phyloP scores from a whole-genome alignment of 148 eudicot species.

The Silene latifolia region DNA sequence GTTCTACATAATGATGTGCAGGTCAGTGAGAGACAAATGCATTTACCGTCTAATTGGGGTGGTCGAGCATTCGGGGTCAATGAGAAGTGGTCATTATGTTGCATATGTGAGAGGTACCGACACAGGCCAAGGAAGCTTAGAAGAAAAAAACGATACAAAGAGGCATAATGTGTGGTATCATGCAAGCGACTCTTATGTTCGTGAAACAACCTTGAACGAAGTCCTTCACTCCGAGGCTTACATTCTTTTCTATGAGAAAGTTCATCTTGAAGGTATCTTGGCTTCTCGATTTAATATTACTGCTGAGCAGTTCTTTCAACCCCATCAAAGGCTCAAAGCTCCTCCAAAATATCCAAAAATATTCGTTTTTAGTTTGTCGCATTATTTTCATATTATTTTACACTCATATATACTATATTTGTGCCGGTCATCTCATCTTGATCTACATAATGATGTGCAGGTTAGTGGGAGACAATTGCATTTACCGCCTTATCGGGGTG shows the following conservation, averaged over 20 bases:
- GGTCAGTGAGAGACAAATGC: slow-evolving; percentile 43
- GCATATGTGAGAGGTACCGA: slow-evolving; percentile 68
- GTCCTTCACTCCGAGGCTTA: slow-evolving; percentile 81
- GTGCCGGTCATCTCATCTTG: neutral
- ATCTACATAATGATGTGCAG: slow-evolving; percentile 31
- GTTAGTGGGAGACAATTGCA: slow-evolving; percentile 37
- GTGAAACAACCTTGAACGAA: slow-evolving; percentile 59
- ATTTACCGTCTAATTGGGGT: slow-evolving; percentile 66
- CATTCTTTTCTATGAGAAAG: slow-evolving; percentile 69
- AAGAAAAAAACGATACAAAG: slow-evolving; percentile 25
- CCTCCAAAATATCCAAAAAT: slow-evolving; percentile 9
- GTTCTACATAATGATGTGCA: slow-evolving; percentile 24
- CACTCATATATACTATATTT: neutral
- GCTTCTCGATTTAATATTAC: neutral
- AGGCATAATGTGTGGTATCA: slow-evolving; percentile 57
- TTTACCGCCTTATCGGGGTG: slow-evolving; percentile 66
- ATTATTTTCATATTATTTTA: too few species aligned
- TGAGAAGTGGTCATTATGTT: slow-evolving; percentile 90
- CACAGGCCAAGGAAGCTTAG: slow-evolving; percentile 23
- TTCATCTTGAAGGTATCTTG: slow-evolving; percentile 32
- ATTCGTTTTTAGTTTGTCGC: neutral
- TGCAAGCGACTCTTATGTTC: slow-evolving; percentile 66
- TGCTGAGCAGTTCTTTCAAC: neutral
- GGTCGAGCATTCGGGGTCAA: slow-evolving; percentile 82
- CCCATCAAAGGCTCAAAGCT: neutral